Evolutionary conservation across 1,139 yeast genomes (phyloP), one percentile per base, ranked within the genome.

Genomic region (Candida sanyaensis): DNA sequence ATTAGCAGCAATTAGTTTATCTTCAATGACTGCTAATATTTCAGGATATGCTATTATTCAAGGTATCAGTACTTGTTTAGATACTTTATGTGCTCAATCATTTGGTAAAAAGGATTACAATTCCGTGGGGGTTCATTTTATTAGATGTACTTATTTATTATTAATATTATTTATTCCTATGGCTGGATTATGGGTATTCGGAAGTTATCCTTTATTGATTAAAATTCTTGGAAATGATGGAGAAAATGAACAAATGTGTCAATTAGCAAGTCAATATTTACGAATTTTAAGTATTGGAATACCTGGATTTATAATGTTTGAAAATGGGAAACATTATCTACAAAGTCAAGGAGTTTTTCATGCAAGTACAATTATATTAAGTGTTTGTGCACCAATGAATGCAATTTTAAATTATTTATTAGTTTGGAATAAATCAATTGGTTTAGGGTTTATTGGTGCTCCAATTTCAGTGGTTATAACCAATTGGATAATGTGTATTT

Each of bases 341-440:
- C 93, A 87, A 63, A 83, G 90, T 41, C 95, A 86, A 66, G 91
- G 90, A 11, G 78, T 86, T 13, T 87, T 86, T 63, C 90, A 86
- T 62, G 92, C 92, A 1, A 84, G 91, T 7, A 86, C 92, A 1
- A 81, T 84, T 53, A 87, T 85, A 12, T 71, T 87, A 41, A 62
- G 78, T 10, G 56, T 86, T 17, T 85, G 89, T 64, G 92, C 92
- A 4, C 93, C 95, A 3, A 63, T 86, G 50, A 86, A 87, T 60
- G 83, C 84, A 0, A 47, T 80, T 13, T 66, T 86, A 59, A 86
- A 86, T 62, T 84, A 83, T 59, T 55, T 77, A 28, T 67, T 87
- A 41, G 92, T 87, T 10, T 84, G 90, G 89, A 74, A 83, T 58
- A 54, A 68, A 33, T 60, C 50, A 1, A 60, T 82, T 41, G 88